These are phyloP conservation scores for Strobilomyces confusus DNA, from an alignment of 768 basidiomycete genomes.

Conservation along the genomic window DNA sequence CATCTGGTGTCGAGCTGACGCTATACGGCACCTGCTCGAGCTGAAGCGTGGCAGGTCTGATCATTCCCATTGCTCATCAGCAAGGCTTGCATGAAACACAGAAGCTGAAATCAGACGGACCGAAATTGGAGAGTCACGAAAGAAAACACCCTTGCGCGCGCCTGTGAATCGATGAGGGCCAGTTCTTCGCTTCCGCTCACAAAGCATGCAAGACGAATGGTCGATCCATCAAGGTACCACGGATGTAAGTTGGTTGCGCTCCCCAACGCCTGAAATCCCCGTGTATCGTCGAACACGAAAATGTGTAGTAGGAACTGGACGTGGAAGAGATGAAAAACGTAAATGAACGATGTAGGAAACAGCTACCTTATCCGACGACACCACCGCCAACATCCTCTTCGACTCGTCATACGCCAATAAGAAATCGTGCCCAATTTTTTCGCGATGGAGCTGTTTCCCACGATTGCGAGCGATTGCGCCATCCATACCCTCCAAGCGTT, in stretches of 20 bases:
- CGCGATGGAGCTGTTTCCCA: constrained; percentile 36
- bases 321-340: background rate
- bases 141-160: constrained; percentile 49
- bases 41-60: constrained; percentile 45
- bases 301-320: constrained; percentile 39
- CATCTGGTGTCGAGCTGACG: constrained; percentile 48
- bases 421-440: constrained; percentile 44
- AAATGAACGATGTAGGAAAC: background rate
- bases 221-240: constrained; percentile 38
- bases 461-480: constrained; percentile 25
- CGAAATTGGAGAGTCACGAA: constrained; percentile 42
- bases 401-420: constrained; percentile 51
- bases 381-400: constrained; percentile 45
- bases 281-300: constrained; percentile 45
- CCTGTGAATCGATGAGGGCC: constrained; percentile 42
- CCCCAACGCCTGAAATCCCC: constrained; percentile 39
- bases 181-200: constrained; percentile 51
- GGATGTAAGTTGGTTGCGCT: constrained; percentile 35
- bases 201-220: constrained; percentile 40
- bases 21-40: constrained; percentile 32
- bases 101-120: background rate
- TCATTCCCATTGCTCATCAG: background rate
- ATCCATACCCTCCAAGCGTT: constrained; percentile 29
- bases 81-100: background rate
- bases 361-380: constrained; percentile 39